Percentiles rank a stretch among this genome's conserved stretches.
phyloP scores from a whole-genome alignment of 202 grass and related monocot species.

The Miscanthus sacchariflorus region DNA sequence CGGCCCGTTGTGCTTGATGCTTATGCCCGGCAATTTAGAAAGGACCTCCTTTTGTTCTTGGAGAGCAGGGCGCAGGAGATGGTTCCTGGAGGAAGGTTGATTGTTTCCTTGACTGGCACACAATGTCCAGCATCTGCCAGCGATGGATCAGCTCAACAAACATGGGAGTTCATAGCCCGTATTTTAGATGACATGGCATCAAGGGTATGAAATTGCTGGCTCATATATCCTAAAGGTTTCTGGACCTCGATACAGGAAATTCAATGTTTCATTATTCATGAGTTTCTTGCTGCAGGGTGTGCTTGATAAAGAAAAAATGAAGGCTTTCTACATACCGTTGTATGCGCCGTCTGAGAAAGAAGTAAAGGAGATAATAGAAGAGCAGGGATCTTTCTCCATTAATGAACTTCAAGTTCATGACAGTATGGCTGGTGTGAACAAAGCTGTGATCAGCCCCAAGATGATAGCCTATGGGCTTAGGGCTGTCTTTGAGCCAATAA shows the following conservation, averaged over 20 bases:
- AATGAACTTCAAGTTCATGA: background rate
- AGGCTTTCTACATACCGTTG: conserved; percentile 29
- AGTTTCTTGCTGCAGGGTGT: background rate
- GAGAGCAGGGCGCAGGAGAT: conserved; percentile 5
- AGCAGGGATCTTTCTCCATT: background rate
- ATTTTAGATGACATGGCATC: conserved; percentile 9
- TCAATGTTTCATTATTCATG: background rate
- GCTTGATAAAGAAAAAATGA: background rate
- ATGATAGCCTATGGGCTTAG: background rate
- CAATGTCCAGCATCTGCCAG: background rate
- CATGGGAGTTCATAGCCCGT: background rate
- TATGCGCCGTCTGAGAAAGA: background rate
- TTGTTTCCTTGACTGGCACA: background rate
- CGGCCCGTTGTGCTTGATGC: background rate
- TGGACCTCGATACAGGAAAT: background rate
- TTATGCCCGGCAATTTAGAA: conserved; percentile 27
- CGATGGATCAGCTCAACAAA: background rate
- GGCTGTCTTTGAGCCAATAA: conserved; percentile 22
- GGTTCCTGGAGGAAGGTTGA: conserved; percentile 4
- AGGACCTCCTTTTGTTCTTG: conserved; percentile 24
- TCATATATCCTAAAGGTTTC: background rate
- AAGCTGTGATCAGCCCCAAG: conserved; percentile 8
- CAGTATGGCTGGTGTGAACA: background rate
- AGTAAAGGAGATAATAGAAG: background rate
- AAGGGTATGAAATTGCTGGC: background rate